A percentile compares a stretch with the other conserved stretches of the same genome.
phyloP scores from a whole-genome alignment of 495 filamentous ascomycete species.

The Podospora pseudoanserina region DNA sequence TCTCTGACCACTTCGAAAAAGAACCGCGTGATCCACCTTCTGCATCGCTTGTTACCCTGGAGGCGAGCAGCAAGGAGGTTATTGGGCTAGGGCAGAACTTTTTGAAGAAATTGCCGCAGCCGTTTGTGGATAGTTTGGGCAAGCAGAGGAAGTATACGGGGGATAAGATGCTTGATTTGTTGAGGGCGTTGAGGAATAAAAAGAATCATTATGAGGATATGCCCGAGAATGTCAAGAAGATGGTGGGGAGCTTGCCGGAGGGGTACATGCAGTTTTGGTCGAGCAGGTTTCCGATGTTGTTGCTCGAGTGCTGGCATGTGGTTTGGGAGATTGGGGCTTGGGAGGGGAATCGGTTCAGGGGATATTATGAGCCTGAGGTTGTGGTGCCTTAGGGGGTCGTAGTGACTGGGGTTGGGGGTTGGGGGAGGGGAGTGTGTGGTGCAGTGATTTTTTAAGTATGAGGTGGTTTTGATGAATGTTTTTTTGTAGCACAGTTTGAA shows the following conservation, averaged over 20 bases:
- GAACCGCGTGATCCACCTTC: conserved; percentile 80
- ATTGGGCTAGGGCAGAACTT: conserved; percentile 56
- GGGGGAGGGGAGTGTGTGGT: no score
- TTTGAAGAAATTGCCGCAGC: conserved; percentile 65
- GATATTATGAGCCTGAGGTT: conserved; percentile 57
- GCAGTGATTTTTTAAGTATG: no score
- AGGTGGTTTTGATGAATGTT: no score
- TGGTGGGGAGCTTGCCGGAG: conserved; percentile 75
- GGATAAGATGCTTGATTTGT: conserved; percentile 72
- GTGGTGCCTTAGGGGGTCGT: neutral
- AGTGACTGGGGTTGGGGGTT: no score
- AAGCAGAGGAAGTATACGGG: conserved; percentile 96
- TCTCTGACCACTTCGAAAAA: conserved; percentile 91
- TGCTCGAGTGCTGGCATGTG: conserved; percentile 76
- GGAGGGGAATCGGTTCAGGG: conserved; percentile 66
- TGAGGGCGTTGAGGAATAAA: conserved; percentile 93
- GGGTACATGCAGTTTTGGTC: conserved; percentile 90
- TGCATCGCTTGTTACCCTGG: conserved; percentile 58
- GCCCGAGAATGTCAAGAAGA: conserved; percentile 69
- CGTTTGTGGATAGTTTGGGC: conserved; percentile 80
- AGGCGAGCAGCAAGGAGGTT: conserved; percentile 39
- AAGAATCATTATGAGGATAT: conserved; percentile 91
- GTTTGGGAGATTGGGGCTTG: conserved; percentile 64
- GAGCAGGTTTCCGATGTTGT: conserved; percentile 69
- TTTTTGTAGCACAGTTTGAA: no score